Base-by-base conservation (phyloP, 768 basidiomycete genomes). In the Ephemerocybe angulata region DNA sequence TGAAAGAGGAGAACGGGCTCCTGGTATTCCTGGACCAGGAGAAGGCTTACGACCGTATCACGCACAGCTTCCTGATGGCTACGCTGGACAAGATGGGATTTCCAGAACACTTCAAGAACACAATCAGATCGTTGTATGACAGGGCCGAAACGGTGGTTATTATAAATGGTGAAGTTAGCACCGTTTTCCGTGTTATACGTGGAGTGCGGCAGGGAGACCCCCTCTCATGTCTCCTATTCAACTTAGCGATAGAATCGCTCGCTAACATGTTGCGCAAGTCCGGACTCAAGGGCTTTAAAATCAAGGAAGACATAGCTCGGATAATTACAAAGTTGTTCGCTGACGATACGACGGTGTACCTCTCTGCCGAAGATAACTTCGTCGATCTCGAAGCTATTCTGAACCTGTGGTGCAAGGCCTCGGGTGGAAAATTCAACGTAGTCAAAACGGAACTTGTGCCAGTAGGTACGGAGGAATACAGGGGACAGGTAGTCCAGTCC, bases 391-490 rank as follows among this genome's bases (percentile, higher is more conserved):
- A 59, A 1, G 1, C 25, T 0, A 63, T 78, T 1, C 72, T 79
- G 0, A 25, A 66, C 0, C 37, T 33, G 0, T 81, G 79, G 79
- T 81, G 74, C 54, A 22, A 13, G 0, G 75, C 73, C 11, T 72
- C 73, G 11, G 57, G 65, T 0, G 77, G 76, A 0, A 73, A 71
- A 42, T 80, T 79, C 52, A 80, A 78, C 47, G 56, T 60, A 0
- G 47, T 47, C 0, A 80, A 80, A 60, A 79, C 76, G 0, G 71
- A 74, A 52, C 57, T 76, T 0, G 62, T 79, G 1, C 74, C 72
- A 0, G 63, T 76, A 0, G 74, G 76, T 0, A 10, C 50, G 0
- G 15, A 35, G 3, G 49, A 48, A 3, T 70, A 60, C 58, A 50
- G 69, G 12, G 27, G 21, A 3, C 37, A 31, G 1, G 24, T 24